phyloP scores from a whole-genome alignment of 768 basidiomycete genomes.

The Kwoniella bestiolae region DNA sequence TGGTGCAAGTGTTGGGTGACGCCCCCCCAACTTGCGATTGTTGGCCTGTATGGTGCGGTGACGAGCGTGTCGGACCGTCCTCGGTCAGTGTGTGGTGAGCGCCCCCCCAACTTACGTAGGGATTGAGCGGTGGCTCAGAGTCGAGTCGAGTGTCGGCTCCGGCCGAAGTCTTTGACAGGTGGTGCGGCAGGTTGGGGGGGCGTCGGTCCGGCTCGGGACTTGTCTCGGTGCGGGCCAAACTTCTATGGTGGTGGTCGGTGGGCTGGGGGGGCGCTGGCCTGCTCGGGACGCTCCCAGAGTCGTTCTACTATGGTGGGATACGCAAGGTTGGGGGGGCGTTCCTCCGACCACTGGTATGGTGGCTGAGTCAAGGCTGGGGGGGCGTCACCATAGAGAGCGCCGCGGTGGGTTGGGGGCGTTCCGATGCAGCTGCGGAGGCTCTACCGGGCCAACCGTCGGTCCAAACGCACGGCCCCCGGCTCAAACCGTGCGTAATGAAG shows the following conservation, averaged over 20 bases:
- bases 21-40: background rate
- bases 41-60: background rate
- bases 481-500: constrained; percentile 2
- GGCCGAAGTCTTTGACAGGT: too few species aligned
- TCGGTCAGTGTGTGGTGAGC: background rate
- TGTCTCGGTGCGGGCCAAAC: too few species aligned
- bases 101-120: background rate
- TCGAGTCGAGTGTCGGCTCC: background rate
- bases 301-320: background rate
- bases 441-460: background rate
- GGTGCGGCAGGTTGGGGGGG: too few species aligned
- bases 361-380: background rate
- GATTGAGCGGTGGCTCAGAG: background rate
- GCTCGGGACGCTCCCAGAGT: background rate
- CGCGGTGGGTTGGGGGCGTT: background rate
- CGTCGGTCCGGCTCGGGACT: too few species aligned
- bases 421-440: background rate
- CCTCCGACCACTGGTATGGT: background rate
- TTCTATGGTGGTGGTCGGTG: too few species aligned
- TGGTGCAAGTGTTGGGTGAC: background rate
- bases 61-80: too few species aligned
- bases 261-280: background rate
- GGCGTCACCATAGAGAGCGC: background rate
- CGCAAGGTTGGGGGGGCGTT: background rate
- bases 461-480: constrained; percentile 1